Evolutionary conservation across 2,329 filamentous ascomycete genomes (phyloP).

Genomic region (Aspergillus quadricinctus): DNA sequence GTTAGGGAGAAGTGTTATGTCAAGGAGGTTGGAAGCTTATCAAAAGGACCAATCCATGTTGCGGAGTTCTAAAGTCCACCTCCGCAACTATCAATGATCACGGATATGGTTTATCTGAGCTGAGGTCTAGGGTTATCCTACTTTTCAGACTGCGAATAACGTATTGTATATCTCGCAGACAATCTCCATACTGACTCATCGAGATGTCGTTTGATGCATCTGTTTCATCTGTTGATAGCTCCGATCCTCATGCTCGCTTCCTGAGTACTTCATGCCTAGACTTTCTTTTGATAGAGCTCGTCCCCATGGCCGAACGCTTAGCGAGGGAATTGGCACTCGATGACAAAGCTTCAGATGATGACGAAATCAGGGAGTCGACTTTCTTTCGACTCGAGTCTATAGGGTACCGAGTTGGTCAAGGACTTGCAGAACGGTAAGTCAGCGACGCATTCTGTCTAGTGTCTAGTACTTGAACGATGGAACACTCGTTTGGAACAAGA

Average conservation of each 20-base stretch:
- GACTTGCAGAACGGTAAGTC: conserved; percentile 76
- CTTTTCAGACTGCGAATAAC: background rate
- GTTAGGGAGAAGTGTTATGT: background rate
- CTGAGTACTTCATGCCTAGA: conserved; percentile 84
- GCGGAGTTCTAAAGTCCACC: background rate
- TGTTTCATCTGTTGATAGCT: conserved; percentile 64
- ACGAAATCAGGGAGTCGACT: conserved; percentile 78
- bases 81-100: background rate
- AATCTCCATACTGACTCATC: conserved; percentile 5
- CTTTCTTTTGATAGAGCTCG: conserved; percentile 92
- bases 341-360: conserved; percentile 41
- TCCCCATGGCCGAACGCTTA: conserved; percentile 86
- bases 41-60: background rate
- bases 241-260: conserved; percentile 71
- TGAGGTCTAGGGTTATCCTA: background rate
- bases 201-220: conserved; percentile 70
- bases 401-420: conserved; percentile 89
- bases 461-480: background rate
- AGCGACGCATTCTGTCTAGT: background rate
- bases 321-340: conserved; percentile 59
- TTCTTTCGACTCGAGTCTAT: conserved; percentile 78
- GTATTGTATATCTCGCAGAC: background rate
- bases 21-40: background rate
- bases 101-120: background rate
- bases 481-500: background rate